Evolutionary conservation across 1,139 yeast species (phyloP).

Genomic region (Pichia cactophila): DNA sequence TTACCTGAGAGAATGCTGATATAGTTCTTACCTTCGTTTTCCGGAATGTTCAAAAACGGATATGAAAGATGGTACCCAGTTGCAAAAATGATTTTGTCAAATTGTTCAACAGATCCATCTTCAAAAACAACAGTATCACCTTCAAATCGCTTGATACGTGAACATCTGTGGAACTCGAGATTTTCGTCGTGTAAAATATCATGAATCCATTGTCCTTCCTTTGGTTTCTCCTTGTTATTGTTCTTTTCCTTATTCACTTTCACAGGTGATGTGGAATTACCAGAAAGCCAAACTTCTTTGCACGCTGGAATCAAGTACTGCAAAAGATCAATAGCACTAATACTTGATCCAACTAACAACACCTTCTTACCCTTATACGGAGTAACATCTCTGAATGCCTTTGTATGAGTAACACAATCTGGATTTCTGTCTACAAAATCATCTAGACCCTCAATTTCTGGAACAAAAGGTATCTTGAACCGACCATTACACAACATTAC

Average conservation of each 20-base stretch:
- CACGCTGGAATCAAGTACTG: constrained; percentile 39
- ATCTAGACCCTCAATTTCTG: constrained; percentile 36
- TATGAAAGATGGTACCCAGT: constrained; percentile 39
- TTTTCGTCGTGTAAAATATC: background rate
- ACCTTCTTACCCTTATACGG: constrained; percentile 35
- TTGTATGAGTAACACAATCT: constrained; percentile 37
- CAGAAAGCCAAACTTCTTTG: background rate
- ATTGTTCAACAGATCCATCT: constrained; percentile 32
- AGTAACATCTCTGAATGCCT: constrained; percentile 34
- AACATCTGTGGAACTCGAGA: background rate
- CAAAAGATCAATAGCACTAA: constrained; percentile 43
- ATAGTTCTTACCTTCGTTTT: constrained; percentile 16
- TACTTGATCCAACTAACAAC: constrained; percentile 43
- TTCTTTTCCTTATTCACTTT: background rate
- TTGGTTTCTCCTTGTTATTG: background rate
- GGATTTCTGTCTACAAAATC: constrained; percentile 31
- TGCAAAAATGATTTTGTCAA: constrained; percentile 36
- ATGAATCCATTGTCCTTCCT: background rate
- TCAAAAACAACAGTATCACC: constrained; percentile 24
- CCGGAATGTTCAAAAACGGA: constrained; percentile 30
- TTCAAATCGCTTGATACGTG: background rate
- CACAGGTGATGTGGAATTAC: background rate
- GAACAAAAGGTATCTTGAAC: constrained; percentile 40
- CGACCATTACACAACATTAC: constrained; percentile 41
- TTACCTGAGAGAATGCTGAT: constrained; percentile 13